Evolutionary conservation across 139 green algal species (phyloP).

Genomic region (Zygnema circumcarinatum): DNA sequence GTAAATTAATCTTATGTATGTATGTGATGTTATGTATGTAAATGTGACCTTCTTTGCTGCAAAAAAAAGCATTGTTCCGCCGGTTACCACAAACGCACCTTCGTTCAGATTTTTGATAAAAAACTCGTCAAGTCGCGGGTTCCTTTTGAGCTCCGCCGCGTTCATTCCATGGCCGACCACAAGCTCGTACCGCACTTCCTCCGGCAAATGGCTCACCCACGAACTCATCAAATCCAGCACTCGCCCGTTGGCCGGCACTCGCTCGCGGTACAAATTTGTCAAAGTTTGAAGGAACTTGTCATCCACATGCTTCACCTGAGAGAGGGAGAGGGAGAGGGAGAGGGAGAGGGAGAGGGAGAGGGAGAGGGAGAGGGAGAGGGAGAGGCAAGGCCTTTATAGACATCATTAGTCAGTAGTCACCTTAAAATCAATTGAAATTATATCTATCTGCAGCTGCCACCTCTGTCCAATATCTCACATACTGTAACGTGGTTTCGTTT

Average conservation of each 20-base stretch:
- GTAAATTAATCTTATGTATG: too few species aligned
- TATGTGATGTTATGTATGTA: too few species aligned
- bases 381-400: too few species aligned
- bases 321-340: background rate
- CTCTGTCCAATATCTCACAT: too few species aligned
- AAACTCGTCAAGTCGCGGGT: conserved; percentile 75
- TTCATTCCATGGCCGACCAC: conserved; percentile 91
- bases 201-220: conserved; percentile 84
- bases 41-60: too few species aligned
- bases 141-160: conserved; percentile 78
- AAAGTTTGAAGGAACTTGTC: conserved; percentile 79
- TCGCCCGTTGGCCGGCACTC: conserved; percentile 65
- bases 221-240: conserved; percentile 65
- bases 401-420: too few species aligned
- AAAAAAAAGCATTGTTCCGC: too few species aligned
- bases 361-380: too few species aligned
- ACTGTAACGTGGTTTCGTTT: too few species aligned
- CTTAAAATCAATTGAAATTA: too few species aligned
- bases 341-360: background rate
- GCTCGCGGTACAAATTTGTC: conserved; percentile 82
- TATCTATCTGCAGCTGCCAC: too few species aligned
- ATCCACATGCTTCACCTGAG: conserved; percentile 69
- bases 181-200: conserved; percentile 68
- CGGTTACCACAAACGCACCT: too few species aligned
- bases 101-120: conserved; percentile 71